Percentiles rank a stretch among this genome's conserved stretches.
Evolutionary conservation across 805 yeast species (phyloP).

Genomic region (Pichia exigua): DNA sequence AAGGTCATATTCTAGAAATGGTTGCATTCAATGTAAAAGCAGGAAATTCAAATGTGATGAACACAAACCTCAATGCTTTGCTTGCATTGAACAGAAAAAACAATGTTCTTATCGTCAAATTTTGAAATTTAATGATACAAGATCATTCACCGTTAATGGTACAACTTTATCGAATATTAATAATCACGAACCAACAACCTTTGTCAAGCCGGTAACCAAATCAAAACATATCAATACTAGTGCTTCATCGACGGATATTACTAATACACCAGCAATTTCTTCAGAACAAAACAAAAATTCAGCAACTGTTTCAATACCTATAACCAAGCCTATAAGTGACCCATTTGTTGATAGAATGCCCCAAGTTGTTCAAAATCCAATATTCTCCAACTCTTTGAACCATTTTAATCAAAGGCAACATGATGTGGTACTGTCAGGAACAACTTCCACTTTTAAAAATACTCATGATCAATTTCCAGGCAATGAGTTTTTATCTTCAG

Average conservation of each 20-base stretch:
- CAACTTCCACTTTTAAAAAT: neutral
- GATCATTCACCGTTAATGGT: conserved; percentile 20
- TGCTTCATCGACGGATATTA: neutral
- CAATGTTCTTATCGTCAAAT: conserved; percentile 31
- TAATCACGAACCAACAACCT: neutral
- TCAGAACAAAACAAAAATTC: neutral
- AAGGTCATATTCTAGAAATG: conserved; percentile 32
- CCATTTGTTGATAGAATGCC: conserved; percentile 14
- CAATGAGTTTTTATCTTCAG: neutral
- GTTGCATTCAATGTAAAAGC: conserved; percentile 39
- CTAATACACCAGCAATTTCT: neutral
- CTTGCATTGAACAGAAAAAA: conserved; percentile 31
- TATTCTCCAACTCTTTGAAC: neutral
- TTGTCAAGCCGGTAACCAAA: neutral
- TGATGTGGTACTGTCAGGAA: neutral
- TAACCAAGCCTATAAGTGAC: conserved; percentile 5
- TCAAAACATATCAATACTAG: neutral
- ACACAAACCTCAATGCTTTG: conserved; percentile 33
- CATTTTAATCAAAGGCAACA: neutral
- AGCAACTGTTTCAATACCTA: neutral
- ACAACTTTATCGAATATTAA: conserved; percentile 7
- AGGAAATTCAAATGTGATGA: conserved; percentile 38
- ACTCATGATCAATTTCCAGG: neutral
- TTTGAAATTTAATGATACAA: conserved; percentile 27
- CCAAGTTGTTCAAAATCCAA: conserved; percentile 19